phyloP scores from a whole-genome alignment of 2,329 filamentous ascomycete genomes.

The Penicillium sp. region DNA sequence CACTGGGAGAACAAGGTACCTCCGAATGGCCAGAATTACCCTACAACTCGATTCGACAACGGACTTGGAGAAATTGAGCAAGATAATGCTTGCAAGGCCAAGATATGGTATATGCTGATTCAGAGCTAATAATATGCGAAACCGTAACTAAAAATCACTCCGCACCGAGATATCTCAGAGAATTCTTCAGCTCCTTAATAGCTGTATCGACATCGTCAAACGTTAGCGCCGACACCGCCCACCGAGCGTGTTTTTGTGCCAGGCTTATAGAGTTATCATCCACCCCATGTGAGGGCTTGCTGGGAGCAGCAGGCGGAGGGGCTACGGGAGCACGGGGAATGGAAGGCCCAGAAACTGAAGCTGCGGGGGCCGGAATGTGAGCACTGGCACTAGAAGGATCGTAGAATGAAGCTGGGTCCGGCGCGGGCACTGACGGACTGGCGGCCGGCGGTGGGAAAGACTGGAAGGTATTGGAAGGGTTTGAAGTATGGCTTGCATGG shows the following conservation, averaged over 20 bases:
- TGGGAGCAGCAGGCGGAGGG: slow-evolving; percentile 16
- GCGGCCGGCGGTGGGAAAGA: slow-evolving; percentile 40
- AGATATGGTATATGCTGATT: neutral
- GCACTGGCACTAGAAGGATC: slow-evolving; percentile 15
- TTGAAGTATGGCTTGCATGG: slow-evolving; percentile 9
- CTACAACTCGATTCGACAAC: neutral
- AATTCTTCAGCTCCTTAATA: slow-evolving; percentile 73
- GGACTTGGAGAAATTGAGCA: neutral
- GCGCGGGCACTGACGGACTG: slow-evolving; percentile 23
- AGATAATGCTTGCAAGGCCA: neutral
- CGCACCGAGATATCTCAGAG: slow-evolving; percentile 65
- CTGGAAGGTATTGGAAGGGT: slow-evolving; percentile 33
- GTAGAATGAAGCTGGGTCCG: slow-evolving; percentile 23
- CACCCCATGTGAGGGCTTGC: slow-evolving; percentile 31
- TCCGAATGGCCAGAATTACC: neutral
- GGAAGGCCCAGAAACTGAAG: slow-evolving; percentile 11
- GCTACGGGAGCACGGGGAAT: slow-evolving; percentile 25
- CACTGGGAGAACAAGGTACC: neutral
- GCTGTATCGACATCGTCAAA: slow-evolving; percentile 94
- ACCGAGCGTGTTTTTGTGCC: slow-evolving; percentile 93
- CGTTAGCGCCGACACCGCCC: slow-evolving; percentile 92
- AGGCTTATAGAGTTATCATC: slow-evolving; percentile 70
- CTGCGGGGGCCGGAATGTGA: slow-evolving; percentile 16
- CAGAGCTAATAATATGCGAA: neutral
- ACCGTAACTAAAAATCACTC: neutral